A percentile compares a stretch with the other conserved stretches of the same genome.
phyloP scores from a whole-genome alignment of 1,139 yeast genomes.

The Sugiyamaella neomexicana region DNA sequence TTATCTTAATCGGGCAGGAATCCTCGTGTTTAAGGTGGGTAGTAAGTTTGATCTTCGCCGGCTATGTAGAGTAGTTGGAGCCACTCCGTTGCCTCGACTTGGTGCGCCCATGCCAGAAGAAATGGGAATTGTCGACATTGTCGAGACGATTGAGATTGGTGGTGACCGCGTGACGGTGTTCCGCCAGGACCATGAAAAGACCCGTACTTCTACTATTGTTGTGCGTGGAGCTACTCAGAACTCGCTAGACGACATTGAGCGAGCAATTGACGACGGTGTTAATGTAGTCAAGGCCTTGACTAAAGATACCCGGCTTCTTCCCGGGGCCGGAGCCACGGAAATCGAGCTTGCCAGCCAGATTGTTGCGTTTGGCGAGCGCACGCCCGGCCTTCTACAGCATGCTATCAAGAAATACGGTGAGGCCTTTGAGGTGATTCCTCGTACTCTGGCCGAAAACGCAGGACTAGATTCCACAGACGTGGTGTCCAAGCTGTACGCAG shows the following conservation, averaged over 20 bases:
- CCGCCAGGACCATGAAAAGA: constrained; percentile 62
- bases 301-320: constrained; percentile 74
- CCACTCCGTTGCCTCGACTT: constrained; percentile 90
- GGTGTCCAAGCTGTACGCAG: constrained; percentile 82
- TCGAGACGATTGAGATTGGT: constrained; percentile 92
- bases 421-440: constrained; percentile 91
- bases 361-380: constrained; percentile 83
- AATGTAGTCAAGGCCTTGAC: constrained; percentile 86
- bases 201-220: constrained; percentile 84
- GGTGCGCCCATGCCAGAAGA: constrained; percentile 98
- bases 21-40: constrained; percentile 84
- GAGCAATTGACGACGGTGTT: constrained; percentile 97
- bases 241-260: constrained; percentile 87
- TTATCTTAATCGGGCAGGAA: constrained; percentile 82
- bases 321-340: constrained; percentile 98
- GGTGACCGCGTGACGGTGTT: constrained; percentile 96
- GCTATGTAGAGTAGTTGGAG: constrained; percentile 94
- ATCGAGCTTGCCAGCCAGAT: constrained; percentile 80
- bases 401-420: constrained; percentile 93
- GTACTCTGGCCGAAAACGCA: constrained; percentile 90
- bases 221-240: constrained; percentile 98
- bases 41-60: constrained; percentile 93
- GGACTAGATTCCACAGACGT: constrained; percentile 90
- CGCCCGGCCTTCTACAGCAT: constrained; percentile 89
- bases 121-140: constrained; percentile 81